Evolutionary conservation across 805 yeast genomes (phyloP).

Genomic region (Phaffomyces thermotolerans): DNA sequence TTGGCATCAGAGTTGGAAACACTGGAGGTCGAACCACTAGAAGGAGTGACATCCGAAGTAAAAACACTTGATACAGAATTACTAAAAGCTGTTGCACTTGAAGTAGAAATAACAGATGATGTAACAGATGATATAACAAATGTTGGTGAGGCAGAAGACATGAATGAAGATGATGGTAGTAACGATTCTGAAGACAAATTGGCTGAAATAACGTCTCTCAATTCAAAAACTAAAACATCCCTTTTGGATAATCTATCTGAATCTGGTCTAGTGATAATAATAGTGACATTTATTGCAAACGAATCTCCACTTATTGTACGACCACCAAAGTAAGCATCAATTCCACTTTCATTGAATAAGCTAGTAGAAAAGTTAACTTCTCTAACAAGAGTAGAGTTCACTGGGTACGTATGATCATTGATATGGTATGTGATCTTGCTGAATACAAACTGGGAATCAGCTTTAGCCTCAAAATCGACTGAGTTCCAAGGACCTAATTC

Average conservation of each 20-base stretch:
- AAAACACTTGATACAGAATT: neutral
- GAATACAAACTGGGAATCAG: slow-evolving; percentile 1
- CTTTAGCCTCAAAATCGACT: slow-evolving; percentile 3
- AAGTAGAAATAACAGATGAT: neutral
- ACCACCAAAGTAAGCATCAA: slow-evolving; percentile 5
- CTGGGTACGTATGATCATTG: slow-evolving; percentile 1
- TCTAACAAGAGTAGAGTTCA: slow-evolving; percentile 3
- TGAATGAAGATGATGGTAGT: neutral
- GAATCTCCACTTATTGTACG: slow-evolving; percentile 1
- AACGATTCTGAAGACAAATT: neutral
- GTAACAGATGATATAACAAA: neutral
- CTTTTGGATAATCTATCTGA: neutral
- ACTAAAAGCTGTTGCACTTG: neutral
- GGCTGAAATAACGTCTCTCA: slow-evolving; percentile 5
- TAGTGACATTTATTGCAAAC: slow-evolving; percentile 1
- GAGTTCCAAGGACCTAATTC: slow-evolving; percentile 17
- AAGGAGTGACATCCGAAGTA: neutral
- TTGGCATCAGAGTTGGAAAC: neutral
- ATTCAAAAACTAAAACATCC: slow-evolving; percentile 1
- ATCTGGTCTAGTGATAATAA: slow-evolving; percentile 3
- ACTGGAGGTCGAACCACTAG: neutral
- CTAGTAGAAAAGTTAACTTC: neutral
- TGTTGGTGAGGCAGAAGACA: neutral
- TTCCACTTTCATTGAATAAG: slow-evolving; percentile 2
- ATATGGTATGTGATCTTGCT: neutral